Evolutionary conservation across 176 grass and related monocot genomes (phyloP).

Genomic region (Hordeum marinum): DNA sequence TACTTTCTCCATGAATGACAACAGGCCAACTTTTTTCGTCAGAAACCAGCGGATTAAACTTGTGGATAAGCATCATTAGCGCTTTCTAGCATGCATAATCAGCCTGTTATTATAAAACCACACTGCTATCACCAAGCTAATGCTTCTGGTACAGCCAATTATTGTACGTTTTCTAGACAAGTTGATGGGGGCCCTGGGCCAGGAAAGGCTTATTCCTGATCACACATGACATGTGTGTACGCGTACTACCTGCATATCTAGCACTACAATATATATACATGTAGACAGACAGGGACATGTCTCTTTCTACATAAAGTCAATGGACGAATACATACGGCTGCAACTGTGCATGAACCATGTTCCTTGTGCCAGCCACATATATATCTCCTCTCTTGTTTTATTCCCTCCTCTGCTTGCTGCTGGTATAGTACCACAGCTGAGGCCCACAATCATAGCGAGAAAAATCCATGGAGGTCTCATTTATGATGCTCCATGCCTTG

Average conservation of each 20-base stretch:
- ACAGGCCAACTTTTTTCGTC: constrained; percentile 38
- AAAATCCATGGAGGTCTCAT: constrained; percentile 27
- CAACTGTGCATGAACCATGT: constrained; percentile 45
- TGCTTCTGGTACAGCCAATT: constrained; percentile 14
- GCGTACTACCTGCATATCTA: constrained; percentile 2
- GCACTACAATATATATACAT: constrained; percentile 16
- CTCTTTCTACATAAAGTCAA: constrained; percentile 62
- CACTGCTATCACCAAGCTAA: neutral
- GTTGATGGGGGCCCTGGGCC: constrained; percentile 7
- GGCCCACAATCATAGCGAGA: constrained; percentile 37
- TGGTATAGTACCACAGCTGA: constrained; percentile 28
- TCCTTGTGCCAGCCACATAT: constrained; percentile 35
- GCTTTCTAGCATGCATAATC: constrained; percentile 39
- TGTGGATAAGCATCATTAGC: constrained; percentile 40
- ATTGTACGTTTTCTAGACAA: constrained; percentile 17
- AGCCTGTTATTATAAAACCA: constrained; percentile 21
- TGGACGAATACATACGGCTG: constrained; percentile 58
- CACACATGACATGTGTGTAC: constrained; percentile 14
- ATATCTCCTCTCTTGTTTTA: constrained; percentile 24
- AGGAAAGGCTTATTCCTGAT: constrained; percentile 18
- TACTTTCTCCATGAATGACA: constrained; percentile 9
- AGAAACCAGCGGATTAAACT: constrained; percentile 29
- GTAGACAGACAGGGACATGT: constrained; percentile 27
- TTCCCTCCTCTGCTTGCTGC: constrained; percentile 43
- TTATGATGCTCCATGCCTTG: constrained; percentile 45